A percentile compares a stretch with the other conserved stretches of the same genome.
These are phyloP conservation scores for Phytophthora chlamydospora DNA, from an alignment of 352 stramenopile species.

Conservation along the genomic window DNA sequence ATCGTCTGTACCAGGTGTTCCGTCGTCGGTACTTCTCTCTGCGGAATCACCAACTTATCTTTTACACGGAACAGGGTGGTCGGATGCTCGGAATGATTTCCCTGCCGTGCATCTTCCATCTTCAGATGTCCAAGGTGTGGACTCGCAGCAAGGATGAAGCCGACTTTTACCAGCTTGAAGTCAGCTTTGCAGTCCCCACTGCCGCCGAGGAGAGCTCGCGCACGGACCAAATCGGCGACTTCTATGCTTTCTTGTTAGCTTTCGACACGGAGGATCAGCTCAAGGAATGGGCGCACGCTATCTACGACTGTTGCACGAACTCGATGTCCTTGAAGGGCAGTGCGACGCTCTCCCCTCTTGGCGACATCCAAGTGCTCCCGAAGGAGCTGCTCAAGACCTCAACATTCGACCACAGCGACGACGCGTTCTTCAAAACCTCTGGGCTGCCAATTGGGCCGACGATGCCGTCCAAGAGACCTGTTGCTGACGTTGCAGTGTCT, in stretches of 20 bases:
- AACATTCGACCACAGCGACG: constrained; percentile 65
- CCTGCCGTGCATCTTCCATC: constrained; percentile 79
- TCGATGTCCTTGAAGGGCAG: constrained; percentile 86
- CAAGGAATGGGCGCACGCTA: constrained; percentile 73
- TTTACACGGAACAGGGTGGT: constrained; percentile 72
- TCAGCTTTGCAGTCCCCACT: constrained; percentile 80
- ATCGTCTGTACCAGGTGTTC: constrained; percentile 87
- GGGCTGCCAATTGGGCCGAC: constrained; percentile 30
- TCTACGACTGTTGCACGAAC: constrained; percentile 90
- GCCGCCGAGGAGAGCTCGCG: constrained; percentile 60
- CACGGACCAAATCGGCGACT: constrained; percentile 76
- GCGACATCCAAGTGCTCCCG: constrained; percentile 81
- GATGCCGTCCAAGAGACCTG: constrained; percentile 20
- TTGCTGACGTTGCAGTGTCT: constrained; percentile 21
- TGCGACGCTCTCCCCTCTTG: constrained; percentile 59
- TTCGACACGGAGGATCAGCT: constrained; percentile 80
- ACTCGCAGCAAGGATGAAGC: constrained; percentile 63
- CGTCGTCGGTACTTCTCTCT: constrained; percentile 83
- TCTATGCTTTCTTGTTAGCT: constrained; percentile 78
- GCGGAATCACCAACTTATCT: constrained; percentile 85
- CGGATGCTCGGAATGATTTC: constrained; percentile 79
- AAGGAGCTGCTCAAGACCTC: constrained; percentile 87
- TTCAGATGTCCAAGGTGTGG: constrained; percentile 85
- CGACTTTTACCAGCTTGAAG: constrained; percentile 87
- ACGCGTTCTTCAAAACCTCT: constrained; percentile 38